Conservation (phyloP, 2,329 filamentous ascomycete species). For the Trichoderma oligosporum region DNA sequence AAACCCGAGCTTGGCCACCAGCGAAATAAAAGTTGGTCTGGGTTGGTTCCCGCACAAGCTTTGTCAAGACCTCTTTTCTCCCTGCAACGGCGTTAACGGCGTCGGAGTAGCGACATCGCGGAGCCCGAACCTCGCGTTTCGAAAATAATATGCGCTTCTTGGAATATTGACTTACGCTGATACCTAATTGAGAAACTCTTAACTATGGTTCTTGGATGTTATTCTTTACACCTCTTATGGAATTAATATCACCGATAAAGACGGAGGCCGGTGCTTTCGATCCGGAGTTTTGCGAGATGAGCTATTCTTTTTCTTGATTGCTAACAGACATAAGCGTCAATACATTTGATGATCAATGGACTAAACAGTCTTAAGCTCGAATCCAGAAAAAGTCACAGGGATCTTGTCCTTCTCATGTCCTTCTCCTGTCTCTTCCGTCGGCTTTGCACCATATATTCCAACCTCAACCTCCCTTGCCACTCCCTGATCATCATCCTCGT, state of each 20-base stretch:
- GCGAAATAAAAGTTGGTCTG: no score
- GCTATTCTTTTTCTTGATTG: neutral
- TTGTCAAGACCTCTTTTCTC: no score
- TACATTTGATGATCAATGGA: neutral
- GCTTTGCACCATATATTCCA: slow-evolving; percentile 23
- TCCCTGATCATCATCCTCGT: slow-evolving; percentile 19
- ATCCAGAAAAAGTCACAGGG: slow-evolving; percentile 19
- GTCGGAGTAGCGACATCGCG: no score
- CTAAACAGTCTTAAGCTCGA: slow-evolving; percentile 13
- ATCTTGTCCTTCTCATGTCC: slow-evolving; percentile 17
- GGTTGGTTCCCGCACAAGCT: no score
- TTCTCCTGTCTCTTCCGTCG: slow-evolving; percentile 20
- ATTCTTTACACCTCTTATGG: no score
- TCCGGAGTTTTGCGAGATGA: neutral
- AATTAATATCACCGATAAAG: neutral
- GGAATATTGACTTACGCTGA: no score
- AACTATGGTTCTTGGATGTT: no score
- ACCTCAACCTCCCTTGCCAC: slow-evolving; percentile 17
- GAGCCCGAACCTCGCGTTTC: no score
- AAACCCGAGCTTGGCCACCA: neutral
- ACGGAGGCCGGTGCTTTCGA: neutral
- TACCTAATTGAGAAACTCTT: no score
- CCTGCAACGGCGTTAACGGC: no score
- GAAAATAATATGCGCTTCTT: no score
- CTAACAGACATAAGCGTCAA: neutral